phyloP scores from a whole-genome alignment of 495 filamentous ascomycete species.

The Aspergillus carlsbadensis region DNA sequence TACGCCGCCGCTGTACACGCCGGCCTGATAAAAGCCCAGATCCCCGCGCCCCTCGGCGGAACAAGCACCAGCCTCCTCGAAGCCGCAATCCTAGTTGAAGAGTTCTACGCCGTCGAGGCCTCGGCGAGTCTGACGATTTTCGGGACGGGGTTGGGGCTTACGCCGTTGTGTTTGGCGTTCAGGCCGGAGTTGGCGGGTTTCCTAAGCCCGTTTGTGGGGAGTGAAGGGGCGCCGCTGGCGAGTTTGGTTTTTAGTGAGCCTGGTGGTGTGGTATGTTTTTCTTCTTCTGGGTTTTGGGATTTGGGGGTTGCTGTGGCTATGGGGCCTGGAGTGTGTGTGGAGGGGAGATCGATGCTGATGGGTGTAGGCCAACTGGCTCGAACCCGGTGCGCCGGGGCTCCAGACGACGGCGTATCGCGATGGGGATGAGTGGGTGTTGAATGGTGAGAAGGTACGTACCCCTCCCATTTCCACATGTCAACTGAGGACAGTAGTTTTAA shows the following conservation, averaged over 20 bases:
- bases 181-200: constrained; percentile 1
- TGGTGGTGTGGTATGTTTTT: constrained; percentile 6
- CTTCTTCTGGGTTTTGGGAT: not conserved
- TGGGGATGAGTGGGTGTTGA: constrained; percentile 15
- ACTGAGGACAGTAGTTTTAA: too few relatives aligned
- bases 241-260: constrained; percentile 14
- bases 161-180: constrained; percentile 10
- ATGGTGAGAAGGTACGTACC: constrained; percentile 17
- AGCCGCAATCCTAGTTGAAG: constrained; percentile 11
- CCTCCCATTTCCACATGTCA: not conserved
- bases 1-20: constrained; percentile 8
- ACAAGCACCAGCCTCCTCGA: constrained; percentile 5
- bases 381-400: constrained; percentile 12
- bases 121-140: constrained; percentile 14
- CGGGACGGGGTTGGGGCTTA: constrained; percentile 13
- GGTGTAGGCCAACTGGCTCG: constrained; percentile 13
- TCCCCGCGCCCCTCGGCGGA: constrained; percentile 6
- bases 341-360: not conserved
- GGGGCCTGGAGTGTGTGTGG: too few relatives aligned
- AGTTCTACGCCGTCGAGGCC: constrained; percentile 17
- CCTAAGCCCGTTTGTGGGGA: constrained; percentile 7
- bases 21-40: constrained; percentile 9
- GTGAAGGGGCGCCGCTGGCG: constrained; percentile 10
- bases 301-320: too few relatives aligned
- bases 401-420: constrained; percentile 9